Evolutionary conservation across 169 alveolate genomes (phyloP).

Genomic region (Plasmodium fragile): DNA sequence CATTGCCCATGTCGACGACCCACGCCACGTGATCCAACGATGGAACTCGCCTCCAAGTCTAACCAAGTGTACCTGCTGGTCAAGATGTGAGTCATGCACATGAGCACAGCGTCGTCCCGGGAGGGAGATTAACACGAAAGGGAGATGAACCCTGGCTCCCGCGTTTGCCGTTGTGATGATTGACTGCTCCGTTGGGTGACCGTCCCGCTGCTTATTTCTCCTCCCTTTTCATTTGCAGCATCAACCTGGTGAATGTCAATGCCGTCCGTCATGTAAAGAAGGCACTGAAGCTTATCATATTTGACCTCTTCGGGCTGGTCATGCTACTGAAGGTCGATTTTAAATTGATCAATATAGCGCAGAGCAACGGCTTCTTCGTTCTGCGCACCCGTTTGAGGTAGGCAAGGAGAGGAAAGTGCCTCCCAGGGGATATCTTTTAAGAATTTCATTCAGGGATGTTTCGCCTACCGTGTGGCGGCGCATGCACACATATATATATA

Average conservation of each 20-base stretch:
- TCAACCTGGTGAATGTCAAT: conserved; percentile 28
- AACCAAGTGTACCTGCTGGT: conserved; percentile 17
- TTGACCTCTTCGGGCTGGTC: conserved; percentile 37
- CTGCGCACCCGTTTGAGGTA: conserved; percentile 39
- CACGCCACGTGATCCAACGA: background rate
- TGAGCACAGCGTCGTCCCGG: background rate
- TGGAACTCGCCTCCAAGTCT: conserved; percentile 40
- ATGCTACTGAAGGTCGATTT: conserved; percentile 47
- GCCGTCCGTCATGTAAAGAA: conserved; percentile 34
- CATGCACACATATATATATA: background rate
- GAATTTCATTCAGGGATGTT: background rate
- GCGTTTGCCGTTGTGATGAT: background rate
- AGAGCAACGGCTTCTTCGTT: conserved; percentile 8
- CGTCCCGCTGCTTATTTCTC: background rate
- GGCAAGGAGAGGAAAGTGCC: background rate
- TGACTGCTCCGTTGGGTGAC: background rate
- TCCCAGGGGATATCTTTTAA: background rate
- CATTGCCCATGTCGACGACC: background rate
- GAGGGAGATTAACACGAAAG: background rate
- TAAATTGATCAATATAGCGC: conserved; percentile 16
- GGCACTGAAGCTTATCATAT: conserved; percentile 31
- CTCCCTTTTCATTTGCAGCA: background rate
- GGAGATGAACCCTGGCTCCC: background rate
- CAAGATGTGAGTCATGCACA: conserved; percentile 19
- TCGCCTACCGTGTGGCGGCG: background rate